phyloP scores from a whole-genome alignment of 2,329 filamentous ascomycete species.

The Podosphaera fusca region DNA sequence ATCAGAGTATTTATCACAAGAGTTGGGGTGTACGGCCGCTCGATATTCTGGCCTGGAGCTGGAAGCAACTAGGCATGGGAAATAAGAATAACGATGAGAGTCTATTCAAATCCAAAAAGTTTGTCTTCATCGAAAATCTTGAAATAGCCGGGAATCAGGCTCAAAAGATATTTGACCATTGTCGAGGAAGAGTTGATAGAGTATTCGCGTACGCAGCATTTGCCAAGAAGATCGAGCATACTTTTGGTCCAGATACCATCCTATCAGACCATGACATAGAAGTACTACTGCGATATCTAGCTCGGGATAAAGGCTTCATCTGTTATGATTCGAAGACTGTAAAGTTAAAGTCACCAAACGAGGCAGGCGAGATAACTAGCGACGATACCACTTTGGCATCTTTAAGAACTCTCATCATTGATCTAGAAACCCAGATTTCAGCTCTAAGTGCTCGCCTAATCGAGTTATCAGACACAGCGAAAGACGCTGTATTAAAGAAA shows the following conservation, averaged over 20 bases:
- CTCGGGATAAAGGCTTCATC: slow-evolving; percentile 37
- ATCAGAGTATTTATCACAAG: slow-evolving; percentile 54
- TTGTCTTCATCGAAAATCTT: slow-evolving; percentile 41
- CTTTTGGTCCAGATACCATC: slow-evolving; percentile 24
- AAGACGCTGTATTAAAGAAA: slow-evolving; percentile 45
- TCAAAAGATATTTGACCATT: slow-evolving; percentile 20
- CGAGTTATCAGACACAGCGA: slow-evolving; percentile 39
- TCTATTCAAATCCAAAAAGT: slow-evolving; percentile 33
- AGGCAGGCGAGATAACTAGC: slow-evolving; percentile 35
- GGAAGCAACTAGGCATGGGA: slow-evolving; percentile 41
- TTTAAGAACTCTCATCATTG: slow-evolving; percentile 54
- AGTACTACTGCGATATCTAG: slow-evolving; percentile 45
- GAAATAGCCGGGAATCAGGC: slow-evolving; percentile 35
- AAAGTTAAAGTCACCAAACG: slow-evolving; percentile 40
- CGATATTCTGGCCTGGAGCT: slow-evolving; percentile 51
- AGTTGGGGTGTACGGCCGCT: slow-evolving; percentile 43
- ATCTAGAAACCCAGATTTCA: slow-evolving; percentile 49
- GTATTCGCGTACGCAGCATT: slow-evolving; percentile 47
- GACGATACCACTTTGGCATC: slow-evolving; percentile 68
- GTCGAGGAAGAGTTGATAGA: slow-evolving; percentile 32
- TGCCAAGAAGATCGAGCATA: slow-evolving; percentile 28
- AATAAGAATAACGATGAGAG: slow-evolving; percentile 21
- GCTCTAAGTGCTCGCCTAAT: slow-evolving; percentile 44
- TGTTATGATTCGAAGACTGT: slow-evolving; percentile 44
- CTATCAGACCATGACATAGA: slow-evolving; percentile 43